Percentiles rank a stretch among this genome's conserved stretches.
These are phyloP conservation scores for Cyanodermella asteris DNA, from an alignment of 2,329 filamentous ascomycete genomes.

Conservation along the genomic window DNA sequence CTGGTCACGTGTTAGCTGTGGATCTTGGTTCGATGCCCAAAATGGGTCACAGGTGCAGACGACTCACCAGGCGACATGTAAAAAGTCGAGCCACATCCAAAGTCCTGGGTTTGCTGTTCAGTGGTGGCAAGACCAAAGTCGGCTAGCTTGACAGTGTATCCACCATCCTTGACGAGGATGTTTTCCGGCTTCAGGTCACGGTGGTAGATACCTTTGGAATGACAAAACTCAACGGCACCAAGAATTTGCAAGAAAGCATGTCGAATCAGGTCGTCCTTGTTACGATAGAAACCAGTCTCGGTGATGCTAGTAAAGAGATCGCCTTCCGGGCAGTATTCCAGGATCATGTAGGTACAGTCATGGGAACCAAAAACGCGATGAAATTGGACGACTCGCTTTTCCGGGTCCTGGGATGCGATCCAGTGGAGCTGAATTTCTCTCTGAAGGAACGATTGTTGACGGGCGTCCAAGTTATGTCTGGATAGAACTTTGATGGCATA, in stretches of 20 bases:
- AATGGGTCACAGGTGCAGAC: neutral
- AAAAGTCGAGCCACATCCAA: conserved; percentile 93
- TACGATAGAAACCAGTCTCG: conserved; percentile 77
- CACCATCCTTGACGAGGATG: conserved; percentile 73
- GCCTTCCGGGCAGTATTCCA: conserved; percentile 93
- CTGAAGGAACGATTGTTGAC: conserved; percentile 77
- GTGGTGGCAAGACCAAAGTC: conserved; percentile 91
- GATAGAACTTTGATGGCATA: conserved; percentile 96
- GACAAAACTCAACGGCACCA: conserved; percentile 91
- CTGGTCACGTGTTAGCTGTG: conserved; percentile 26
- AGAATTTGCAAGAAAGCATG: conserved; percentile 82
- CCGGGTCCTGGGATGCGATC: conserved; percentile 67
- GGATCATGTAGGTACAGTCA: conserved; percentile 86
- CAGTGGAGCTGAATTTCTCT: conserved; percentile 86
- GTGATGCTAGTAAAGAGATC: conserved; percentile 97
- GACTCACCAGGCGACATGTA: conserved; percentile 95
- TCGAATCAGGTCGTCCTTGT: conserved; percentile 73
- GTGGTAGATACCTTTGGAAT: conserved; percentile 84
- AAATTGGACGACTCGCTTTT: conserved; percentile 86
- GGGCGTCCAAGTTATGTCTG: conserved; percentile 74
- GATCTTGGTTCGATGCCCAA: conserved; percentile 4
- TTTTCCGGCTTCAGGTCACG: conserved; percentile 97
- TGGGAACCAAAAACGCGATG: conserved; percentile 77
- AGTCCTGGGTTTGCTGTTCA: conserved; percentile 68
- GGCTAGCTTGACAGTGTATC: conserved; percentile 79